A percentile compares a stretch with the other conserved stretches of the same genome.
phyloP scores from a whole-genome alignment of 495 filamentous ascomycete species.

The Hypoxylon lienhwacheense region DNA sequence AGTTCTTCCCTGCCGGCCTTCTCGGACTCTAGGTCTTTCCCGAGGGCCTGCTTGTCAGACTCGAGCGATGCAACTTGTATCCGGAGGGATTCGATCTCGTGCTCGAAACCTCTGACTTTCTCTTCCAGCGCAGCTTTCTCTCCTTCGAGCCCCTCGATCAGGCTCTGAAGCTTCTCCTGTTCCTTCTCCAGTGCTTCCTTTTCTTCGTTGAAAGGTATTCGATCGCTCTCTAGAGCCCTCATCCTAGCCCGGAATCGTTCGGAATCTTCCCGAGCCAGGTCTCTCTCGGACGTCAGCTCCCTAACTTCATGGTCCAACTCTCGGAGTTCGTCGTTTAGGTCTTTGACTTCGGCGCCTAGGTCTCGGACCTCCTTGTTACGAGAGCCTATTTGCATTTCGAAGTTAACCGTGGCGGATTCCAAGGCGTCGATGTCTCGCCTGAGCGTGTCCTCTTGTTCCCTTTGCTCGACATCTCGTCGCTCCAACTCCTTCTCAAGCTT shows the following conservation, averaged over 20 bases:
- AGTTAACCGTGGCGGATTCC: conserved; percentile 37
- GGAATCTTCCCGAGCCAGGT: conserved; percentile 17
- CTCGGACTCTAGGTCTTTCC: conserved; percentile 22
- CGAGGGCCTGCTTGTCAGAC: conserved; percentile 22
- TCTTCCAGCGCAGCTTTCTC: conserved; percentile 20
- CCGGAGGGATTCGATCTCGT: conserved; percentile 23
- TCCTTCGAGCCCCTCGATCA: conserved; percentile 36
- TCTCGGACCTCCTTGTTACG: conserved; percentile 46
- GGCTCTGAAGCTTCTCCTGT: conserved; percentile 11
- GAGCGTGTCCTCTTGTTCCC: conserved; percentile 43
- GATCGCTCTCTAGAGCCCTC: conserved; percentile 14
- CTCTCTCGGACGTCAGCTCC: conserved; percentile 29
- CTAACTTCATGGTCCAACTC: conserved; percentile 46
- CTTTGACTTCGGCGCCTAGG: conserved; percentile 20
- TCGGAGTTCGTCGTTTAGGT: conserved; percentile 35
- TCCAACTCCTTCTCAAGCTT: conserved; percentile 41
- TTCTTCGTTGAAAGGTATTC: conserved; percentile 12
- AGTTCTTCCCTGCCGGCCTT: conserved; percentile 36
- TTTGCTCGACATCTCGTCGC: conserved; percentile 40
- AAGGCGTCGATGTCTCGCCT: conserved; percentile 43
- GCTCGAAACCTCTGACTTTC: conserved; percentile 22
- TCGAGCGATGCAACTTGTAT: conserved; percentile 25
- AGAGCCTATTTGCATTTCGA: conserved; percentile 43
- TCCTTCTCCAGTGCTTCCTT: conserved; percentile 19
- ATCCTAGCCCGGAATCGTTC: conserved; percentile 25